A percentile compares a stretch with the other conserved stretches of the same genome.
Conservation (phyloP, 2,329 filamentous ascomycete species). For the Capronia americana region DNA sequence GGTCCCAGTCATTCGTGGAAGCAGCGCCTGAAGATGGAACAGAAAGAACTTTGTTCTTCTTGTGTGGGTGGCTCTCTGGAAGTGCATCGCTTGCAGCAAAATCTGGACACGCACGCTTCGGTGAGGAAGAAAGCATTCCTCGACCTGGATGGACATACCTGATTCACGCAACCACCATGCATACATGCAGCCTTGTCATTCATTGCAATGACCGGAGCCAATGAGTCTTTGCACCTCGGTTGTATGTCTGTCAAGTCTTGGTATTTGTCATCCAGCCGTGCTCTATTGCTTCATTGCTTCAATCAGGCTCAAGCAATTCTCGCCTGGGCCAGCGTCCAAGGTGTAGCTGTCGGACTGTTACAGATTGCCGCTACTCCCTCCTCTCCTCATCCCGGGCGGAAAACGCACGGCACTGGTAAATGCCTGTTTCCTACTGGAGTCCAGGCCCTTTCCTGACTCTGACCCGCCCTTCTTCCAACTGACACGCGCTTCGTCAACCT, state of each 20-base stretch:
- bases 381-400: constrained; percentile 38
- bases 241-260: not conserved
- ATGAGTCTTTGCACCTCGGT: not conserved
- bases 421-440: constrained; percentile 8
- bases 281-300: not conserved
- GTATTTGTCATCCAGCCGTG: not conserved
- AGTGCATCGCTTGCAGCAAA: not conserved
- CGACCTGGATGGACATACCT: not conserved
- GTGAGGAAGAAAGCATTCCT: no score
- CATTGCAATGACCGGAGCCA: not conserved
- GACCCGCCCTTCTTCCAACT: not conserved
- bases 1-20: not conserved
- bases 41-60: not conserved
- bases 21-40: not conserved
- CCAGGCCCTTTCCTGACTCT: constrained; percentile 4
- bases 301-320: not conserved
- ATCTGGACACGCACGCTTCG: not conserved
- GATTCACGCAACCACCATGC: not conserved
- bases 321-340: not conserved
- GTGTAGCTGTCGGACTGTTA: constrained; percentile 2
- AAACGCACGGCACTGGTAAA: constrained; percentile 28
- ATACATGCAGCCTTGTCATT: not conserved
- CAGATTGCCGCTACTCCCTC: constrained; percentile 31
- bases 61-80: not conserved
- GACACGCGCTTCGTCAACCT: constrained; percentile 72